Conservation (phyloP, 345 rosid genomes). For the Mercurialis annua region DNA sequence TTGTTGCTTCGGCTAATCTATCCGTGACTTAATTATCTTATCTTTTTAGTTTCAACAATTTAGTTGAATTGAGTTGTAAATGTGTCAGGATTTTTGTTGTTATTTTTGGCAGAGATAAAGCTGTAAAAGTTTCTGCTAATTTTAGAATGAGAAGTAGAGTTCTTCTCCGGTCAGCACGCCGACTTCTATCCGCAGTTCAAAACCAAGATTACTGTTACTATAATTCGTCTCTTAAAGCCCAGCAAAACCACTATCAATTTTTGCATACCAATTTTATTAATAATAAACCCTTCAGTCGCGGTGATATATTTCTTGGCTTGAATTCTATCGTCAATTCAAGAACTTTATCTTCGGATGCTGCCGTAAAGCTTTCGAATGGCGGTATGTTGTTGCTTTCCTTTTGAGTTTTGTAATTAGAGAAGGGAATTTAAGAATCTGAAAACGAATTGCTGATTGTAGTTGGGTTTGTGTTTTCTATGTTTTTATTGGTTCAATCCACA, state of each 20-base stretch:
- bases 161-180: constrained; percentile 41
- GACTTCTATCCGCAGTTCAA: constrained; percentile 39
- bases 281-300: too few species aligned
- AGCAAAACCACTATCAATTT: constrained; percentile 23
- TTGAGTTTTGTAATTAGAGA: neutral
- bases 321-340: constrained; percentile 34
- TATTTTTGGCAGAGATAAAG: too few species aligned
- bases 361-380: constrained; percentile 30
- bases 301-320: constrained; percentile 19
- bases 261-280: constrained; percentile 15
- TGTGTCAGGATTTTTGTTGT: too few species aligned
- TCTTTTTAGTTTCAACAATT: too few species aligned
- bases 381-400: constrained; percentile 29
- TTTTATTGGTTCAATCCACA: constrained; percentile 29
- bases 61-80: too few species aligned
- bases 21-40: too few species aligned
- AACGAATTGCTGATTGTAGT: neutral
- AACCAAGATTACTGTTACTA: constrained; percentile 26
- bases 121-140: constrained; percentile 5
- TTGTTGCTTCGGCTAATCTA: too few species aligned
- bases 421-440: neutral
- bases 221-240: constrained; percentile 28
- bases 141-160: constrained; percentile 54
- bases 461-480: neutral
- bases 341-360: constrained; percentile 48